Evolutionary conservation across 2,329 filamentous ascomycete species (phyloP).

Genomic region (Penicillium sclerotiorum): DNA sequence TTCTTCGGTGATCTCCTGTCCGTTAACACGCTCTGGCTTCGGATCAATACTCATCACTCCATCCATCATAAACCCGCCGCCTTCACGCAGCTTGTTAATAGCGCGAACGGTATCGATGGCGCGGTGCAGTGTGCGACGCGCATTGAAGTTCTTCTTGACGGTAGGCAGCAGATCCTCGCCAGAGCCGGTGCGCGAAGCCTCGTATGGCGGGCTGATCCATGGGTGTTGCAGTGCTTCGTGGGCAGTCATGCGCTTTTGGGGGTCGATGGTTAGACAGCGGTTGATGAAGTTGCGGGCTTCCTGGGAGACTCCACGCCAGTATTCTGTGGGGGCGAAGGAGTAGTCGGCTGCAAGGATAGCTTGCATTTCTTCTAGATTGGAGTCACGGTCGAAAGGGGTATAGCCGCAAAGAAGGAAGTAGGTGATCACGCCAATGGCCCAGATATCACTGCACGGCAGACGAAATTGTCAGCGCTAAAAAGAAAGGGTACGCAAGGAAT

Average conservation of each 20-base stretch:
- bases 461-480: not conserved
- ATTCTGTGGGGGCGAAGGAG: slow-evolving; percentile 89
- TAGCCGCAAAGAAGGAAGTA: slow-evolving; percentile 98
- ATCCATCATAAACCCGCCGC: slow-evolving; percentile 65
- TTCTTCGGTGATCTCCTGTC: slow-evolving; percentile 46
- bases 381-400: slow-evolving; percentile 96
- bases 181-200: slow-evolving; percentile 40
- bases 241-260: slow-evolving; percentile 82
- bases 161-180: slow-evolving; percentile 63
- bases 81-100: slow-evolving; percentile 68
- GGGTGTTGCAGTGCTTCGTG: slow-evolving; percentile 71
- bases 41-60: slow-evolving; percentile 62
- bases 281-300: slow-evolving; percentile 90
- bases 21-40: slow-evolving; percentile 49
- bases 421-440: slow-evolving; percentile 97
- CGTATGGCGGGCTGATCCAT: slow-evolving; percentile 64
- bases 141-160: slow-evolving; percentile 73
- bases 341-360: slow-evolving; percentile 97
- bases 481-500: not conserved
- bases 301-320: slow-evolving; percentile 91
- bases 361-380: slow-evolving; percentile 98
- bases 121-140: slow-evolving; percentile 65
- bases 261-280: slow-evolving; percentile 87
- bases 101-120: slow-evolving; percentile 69
- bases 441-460: slow-evolving; percentile 68